Evolutionary conservation across 2,329 filamentous ascomycete genomes (phyloP), one percentile per base, ranked within the genome.

Genomic region (Pseudogymnoascus sp.): DNA sequence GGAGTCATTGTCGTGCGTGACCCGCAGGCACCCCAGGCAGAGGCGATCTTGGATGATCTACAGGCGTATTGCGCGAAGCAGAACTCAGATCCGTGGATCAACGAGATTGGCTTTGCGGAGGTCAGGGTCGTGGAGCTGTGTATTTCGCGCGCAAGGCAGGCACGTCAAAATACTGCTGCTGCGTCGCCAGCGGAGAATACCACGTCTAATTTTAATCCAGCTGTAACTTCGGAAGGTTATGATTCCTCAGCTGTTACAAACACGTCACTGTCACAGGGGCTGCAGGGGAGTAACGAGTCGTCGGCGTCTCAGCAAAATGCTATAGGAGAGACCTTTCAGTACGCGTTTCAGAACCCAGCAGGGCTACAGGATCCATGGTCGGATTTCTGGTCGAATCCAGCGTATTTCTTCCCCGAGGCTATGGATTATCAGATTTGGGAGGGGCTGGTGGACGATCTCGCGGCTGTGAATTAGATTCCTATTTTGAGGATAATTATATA

Each of bases 81-180:
- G 62, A 67, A 72, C 5, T 69, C 69, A n/a, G 76, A 78, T 38
- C 68, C 71, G 4, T 77, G 76, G 75, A 61, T 74, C 28, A 77
- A 76, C 62, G 74, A 77, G 63, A 76, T 77, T 62, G 74, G 71
- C 4, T 67, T 76, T 1, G 75, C 75, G 0, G 76, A 77, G 65
- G 73, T 78, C 12, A 76, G 76, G 62, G 74, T 78, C 0, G 71
- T 77, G 35, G 76, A 78, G 67, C 67, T 78, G 7, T 78, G 75
- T 65, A 75, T 77, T 58, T 68, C 62, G 12, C 55, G 45, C 14
- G 35, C 60, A 11, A 49, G 35, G 33, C 23, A 62, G 62, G 25
- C 23, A 8, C 38, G 12, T 16, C 22, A 33, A 14, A n/a, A 62
- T 19, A 22, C 33, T 7, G 23, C 25, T 38, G 41, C 12, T 45